Evolutionary conservation across 495 filamentous ascomycete genomes (phyloP).

Genomic region (Xylaria venustula): DNA sequence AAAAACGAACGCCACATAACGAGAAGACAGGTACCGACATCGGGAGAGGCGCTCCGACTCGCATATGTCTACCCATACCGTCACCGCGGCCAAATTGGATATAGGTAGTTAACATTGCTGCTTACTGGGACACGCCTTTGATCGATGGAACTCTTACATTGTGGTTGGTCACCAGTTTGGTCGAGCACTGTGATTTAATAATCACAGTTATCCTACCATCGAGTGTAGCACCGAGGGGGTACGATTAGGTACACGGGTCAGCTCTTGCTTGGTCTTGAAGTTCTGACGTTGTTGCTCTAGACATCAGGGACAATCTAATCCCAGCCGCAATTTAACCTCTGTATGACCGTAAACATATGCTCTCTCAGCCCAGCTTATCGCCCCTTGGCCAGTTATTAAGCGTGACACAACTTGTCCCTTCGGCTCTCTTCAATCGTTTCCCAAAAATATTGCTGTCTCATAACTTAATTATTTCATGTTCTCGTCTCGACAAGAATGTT

Average conservation of each 20-base stretch:
- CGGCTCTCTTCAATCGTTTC: background rate
- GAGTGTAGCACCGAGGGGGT: too few relatives aligned
- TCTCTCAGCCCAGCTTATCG: background rate
- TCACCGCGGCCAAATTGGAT: background rate
- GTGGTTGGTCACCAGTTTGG: background rate
- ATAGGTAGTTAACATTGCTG: background rate
- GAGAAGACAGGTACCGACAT: constrained; percentile 8
- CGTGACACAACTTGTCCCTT: background rate
- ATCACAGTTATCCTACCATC: too few relatives aligned
- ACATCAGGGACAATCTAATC: background rate
- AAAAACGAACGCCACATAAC: background rate
- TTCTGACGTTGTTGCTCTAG: background rate
- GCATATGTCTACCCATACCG: background rate
- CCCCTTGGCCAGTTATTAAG: constrained; percentile 5
- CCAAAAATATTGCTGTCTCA: constrained; percentile 9
- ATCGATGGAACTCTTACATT: background rate
- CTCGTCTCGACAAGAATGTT: constrained; percentile 27
- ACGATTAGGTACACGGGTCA: too few relatives aligned
- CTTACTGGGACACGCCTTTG: background rate
- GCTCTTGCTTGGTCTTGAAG: background rate
- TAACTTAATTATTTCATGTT: constrained; percentile 24
- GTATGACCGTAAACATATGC: background rate
- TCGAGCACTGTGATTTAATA: too few relatives aligned
- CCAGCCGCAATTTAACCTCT: constrained; percentile 3
- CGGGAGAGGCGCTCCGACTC: constrained; percentile 13